Conservation (phyloP, 108 stramenopile species). For the Mediolabrus comicus region DNA sequence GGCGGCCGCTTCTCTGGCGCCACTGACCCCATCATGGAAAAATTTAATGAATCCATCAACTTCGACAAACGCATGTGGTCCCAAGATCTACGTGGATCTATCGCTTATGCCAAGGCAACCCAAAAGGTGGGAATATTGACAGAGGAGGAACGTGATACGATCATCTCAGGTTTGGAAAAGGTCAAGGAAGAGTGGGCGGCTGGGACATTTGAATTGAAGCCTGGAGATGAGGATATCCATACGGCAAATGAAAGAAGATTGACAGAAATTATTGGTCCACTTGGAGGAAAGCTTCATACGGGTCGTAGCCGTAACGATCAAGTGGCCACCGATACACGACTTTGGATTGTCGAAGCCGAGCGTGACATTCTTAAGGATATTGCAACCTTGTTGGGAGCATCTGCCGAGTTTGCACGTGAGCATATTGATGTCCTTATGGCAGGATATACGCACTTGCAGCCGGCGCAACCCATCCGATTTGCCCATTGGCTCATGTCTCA, state of each 20-base stretch:
- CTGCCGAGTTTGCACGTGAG: slow-evolving; percentile 72
- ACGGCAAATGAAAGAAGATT: slow-evolving; percentile 99
- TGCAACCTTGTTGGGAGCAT: slow-evolving; percentile 68
- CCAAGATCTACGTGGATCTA: slow-evolving; percentile 93
- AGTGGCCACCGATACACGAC: slow-evolving; percentile 96
- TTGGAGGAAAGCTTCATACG: slow-evolving; percentile 97
- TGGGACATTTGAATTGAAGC: slow-evolving; percentile 84
- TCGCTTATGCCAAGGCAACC: slow-evolving; percentile 95
- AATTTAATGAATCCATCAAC: slow-evolving; percentile 94
- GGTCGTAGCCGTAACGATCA: slow-evolving; percentile 97
- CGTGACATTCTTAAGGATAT: slow-evolving; percentile 78
- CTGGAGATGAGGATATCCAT: slow-evolving; percentile 99
- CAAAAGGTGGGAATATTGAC: slow-evolving; percentile 87
- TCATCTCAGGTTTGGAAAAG: slow-evolving; percentile 79
- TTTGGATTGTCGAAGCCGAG: slow-evolving; percentile 92
- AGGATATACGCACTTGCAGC: slow-evolving; percentile 99
- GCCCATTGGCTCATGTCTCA: slow-evolving; percentile 98
- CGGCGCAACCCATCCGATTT: slow-evolving; percentile 96
- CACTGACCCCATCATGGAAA: slow-evolving; percentile 99
- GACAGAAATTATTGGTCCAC: slow-evolving; percentile 92
- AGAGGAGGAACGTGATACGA: slow-evolving; percentile 68
- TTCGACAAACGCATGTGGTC: slow-evolving; percentile 98
- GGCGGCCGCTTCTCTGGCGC: slow-evolving; percentile 97
- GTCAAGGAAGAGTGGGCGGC: slow-evolving; percentile 90
- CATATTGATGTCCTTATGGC: slow-evolving; percentile 96